Percentiles rank a stretch among this genome's conserved stretches.
Conservation (phyloP, 805 yeast species). For the Starmerella geochares region DNA sequence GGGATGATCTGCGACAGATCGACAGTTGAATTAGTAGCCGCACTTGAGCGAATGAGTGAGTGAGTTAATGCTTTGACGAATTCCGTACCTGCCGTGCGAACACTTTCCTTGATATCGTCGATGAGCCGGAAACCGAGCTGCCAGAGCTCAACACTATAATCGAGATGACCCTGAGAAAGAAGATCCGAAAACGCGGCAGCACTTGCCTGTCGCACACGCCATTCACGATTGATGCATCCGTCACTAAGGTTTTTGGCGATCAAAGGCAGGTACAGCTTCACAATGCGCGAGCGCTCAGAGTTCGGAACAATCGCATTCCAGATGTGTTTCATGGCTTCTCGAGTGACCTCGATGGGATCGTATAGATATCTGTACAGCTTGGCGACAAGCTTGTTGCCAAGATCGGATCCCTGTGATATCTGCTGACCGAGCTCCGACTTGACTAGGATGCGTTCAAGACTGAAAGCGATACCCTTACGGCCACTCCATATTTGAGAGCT, state of each 20-base stretch:
- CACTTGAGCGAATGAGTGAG: constrained; percentile 10
- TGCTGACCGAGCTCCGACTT: constrained; percentile 61
- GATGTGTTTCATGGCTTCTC: constrained; percentile 75
- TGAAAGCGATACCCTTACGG: constrained; percentile 87
- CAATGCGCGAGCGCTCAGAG: constrained; percentile 43
- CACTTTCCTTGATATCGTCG: constrained; percentile 93
- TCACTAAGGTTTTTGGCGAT: constrained; percentile 56
- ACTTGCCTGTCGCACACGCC: constrained; percentile 90
- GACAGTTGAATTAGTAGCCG: neutral
- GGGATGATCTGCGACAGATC: constrained; percentile 15
- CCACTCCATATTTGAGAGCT: constrained; percentile 86
- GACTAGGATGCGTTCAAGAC: constrained; percentile 74
- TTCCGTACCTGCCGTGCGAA: constrained; percentile 65
- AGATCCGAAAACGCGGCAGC: constrained; percentile 60
- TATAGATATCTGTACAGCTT: constrained; percentile 72
- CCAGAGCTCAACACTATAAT: constrained; percentile 53
- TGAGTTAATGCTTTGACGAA: constrained; percentile 44
- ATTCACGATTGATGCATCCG: constrained; percentile 72
- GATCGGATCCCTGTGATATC: constrained; percentile 36
- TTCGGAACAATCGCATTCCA: constrained; percentile 56
- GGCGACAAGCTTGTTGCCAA: constrained; percentile 60
- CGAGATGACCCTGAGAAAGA: constrained; percentile 34
- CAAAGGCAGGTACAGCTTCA: constrained; percentile 44
- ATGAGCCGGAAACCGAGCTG: constrained; percentile 73
- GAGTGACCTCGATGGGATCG: constrained; percentile 70